phyloP scores from a whole-genome alignment of 2,329 filamentous ascomycete genomes.

The Aspergillus caelatus region DNA sequence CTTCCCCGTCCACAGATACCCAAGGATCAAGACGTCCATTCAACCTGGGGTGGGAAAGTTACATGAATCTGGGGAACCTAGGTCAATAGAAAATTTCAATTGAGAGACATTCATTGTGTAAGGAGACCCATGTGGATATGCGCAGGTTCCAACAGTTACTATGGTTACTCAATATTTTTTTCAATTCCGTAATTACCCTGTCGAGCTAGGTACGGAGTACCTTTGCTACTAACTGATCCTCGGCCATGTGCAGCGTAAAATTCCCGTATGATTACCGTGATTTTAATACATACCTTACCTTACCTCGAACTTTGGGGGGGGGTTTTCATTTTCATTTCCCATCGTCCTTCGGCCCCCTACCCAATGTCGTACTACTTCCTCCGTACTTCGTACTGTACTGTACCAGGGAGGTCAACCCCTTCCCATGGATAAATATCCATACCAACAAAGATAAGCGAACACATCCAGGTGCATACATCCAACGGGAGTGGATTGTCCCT shows the following conservation, averaged over 20 bases:
- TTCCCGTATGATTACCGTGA: background rate
- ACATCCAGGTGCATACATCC: background rate
- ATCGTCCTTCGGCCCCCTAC: background rate
- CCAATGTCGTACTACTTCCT: background rate
- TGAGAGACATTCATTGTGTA: conserved; percentile 7
- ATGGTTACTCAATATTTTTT: conserved; percentile 1
- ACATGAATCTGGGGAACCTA: background rate
- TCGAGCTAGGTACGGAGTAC: background rate
- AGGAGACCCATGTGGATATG: conserved; percentile 5
- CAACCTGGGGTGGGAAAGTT: background rate
- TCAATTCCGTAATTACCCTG: background rate
- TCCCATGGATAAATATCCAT: background rate
- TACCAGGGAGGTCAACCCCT: background rate
- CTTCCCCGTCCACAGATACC: background rate
- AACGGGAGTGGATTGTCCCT: background rate
- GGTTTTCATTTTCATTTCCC: no score
- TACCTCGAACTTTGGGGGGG: no score
- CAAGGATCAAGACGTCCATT: background rate
- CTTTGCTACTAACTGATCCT: background rate
- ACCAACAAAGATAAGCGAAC: background rate
- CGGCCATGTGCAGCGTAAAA: background rate
- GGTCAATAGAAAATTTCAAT: background rate
- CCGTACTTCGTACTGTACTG: background rate
- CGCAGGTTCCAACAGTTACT: conserved; percentile 6
- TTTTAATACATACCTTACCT: background rate